These are phyloP conservation scores for Hericium coralloides DNA, from an alignment of 768 basidiomycete genomes.

Conservation along the genomic window DNA sequence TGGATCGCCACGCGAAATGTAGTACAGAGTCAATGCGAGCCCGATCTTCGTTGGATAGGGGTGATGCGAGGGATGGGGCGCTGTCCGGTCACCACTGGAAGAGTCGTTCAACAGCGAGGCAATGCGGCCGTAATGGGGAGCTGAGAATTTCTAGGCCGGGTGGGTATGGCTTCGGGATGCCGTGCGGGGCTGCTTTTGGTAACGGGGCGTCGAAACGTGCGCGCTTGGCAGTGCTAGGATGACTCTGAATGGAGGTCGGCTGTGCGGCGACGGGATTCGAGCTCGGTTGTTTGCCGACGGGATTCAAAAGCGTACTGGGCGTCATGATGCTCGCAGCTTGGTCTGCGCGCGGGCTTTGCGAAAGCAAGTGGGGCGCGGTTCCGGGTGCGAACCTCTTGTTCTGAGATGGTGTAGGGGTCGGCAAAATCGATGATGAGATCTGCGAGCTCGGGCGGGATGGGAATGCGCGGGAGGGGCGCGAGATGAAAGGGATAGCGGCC, in stretches of 20 bases:
- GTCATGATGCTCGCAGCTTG: too few relatives aligned
- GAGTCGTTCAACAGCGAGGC: constrained; percentile 6
- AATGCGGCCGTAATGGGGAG: constrained; percentile 5
- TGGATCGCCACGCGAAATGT: constrained; percentile 18
- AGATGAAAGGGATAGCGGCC: constrained; percentile 18
- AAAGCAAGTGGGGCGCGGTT: neutral
- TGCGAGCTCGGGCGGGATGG: constrained; percentile 20
- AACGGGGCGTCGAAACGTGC: constrained; percentile 4
- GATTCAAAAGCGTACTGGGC: too few relatives aligned
- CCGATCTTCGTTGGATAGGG: constrained; percentile 14
- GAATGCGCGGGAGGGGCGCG: constrained; percentile 23
- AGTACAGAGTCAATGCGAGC: constrained; percentile 19
- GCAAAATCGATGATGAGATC: neutral
- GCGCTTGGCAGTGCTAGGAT: neutral
- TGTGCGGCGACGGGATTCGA: too few relatives aligned
- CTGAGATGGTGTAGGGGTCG: neutral
- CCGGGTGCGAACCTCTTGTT: neutral
- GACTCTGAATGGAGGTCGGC: too few relatives aligned
- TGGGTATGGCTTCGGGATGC: neutral
- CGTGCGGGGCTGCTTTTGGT: neutral
- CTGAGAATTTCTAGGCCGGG: neutral
- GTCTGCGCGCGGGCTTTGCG: neutral
- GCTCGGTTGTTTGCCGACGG: too few relatives aligned
- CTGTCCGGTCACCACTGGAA: neutral
- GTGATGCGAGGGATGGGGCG: neutral